Evolutionary conservation across 2,329 filamentous ascomycete genomes (phyloP), one percentile per base, ranked within the genome.

Genomic region (Xylaria sp.): DNA sequence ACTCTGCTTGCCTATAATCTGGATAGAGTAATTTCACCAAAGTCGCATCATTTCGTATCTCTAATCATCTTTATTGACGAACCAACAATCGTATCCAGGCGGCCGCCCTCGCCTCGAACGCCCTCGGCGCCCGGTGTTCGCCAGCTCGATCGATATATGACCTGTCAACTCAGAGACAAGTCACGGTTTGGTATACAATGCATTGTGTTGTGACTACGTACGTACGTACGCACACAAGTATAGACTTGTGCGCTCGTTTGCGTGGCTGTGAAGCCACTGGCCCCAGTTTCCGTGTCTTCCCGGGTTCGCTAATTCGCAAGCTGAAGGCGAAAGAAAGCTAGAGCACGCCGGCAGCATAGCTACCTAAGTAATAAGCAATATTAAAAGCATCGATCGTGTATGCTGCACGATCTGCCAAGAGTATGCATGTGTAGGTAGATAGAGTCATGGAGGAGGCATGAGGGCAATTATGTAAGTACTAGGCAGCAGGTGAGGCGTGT

Each of bases 401-500:
- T 55, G 32, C 54, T 42, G 36, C 21, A 21, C 51, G 30, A 34
- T 51, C 21, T 51, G 21, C 47, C 8, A n/a, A 24, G 21, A 4
- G 11, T n/a, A 27, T 27, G 24, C 24, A 4, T 27, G 24, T 27
- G 24, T 27, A 47, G 42, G 24, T 27, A 47, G 42, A 47, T 47
- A 19, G 42, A 21, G 42, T 19, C 42, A 51, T 30, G 48, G 8
- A 12, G 51, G 14, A 27, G 24, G 30, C 8, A 17, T 7, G 42
- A 47, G 42, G n/a, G 17, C n/a, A 19, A 19, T 17, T 47, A 51
- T 3, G 8, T 12, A 1, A 7, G 24, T 3, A 54, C 55, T 39
- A 64, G 64, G 53, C 24, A 65, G 53, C n/a, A 65, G 61, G 55
- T 59, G 73, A 73, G 73, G 72, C 68, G 75, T 76, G 73, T 72